Percentiles rank a stretch among this genome's conserved stretches.
These are phyloP conservation scores for Paragyromitra xinjiangensis DNA, from an alignment of 495 filamentous ascomycete species.

Conservation along the genomic window DNA sequence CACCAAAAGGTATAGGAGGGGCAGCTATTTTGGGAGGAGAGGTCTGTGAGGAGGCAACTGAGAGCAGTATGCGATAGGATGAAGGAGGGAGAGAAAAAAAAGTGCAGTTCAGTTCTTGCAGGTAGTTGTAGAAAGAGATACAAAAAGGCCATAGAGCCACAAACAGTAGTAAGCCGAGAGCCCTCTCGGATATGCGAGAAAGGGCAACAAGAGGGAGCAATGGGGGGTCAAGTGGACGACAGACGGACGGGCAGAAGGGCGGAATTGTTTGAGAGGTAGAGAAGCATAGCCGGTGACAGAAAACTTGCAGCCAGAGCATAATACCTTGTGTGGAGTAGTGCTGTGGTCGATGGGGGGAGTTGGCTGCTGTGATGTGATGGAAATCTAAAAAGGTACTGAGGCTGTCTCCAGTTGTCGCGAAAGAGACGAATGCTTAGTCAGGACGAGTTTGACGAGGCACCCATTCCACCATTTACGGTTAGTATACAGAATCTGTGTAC, in stretches of 20 bases:
- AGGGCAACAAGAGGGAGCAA: background rate
- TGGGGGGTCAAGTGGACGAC: constrained; percentile 33
- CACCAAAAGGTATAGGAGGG: background rate
- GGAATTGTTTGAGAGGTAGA: constrained; percentile 15
- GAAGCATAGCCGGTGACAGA: constrained; percentile 22
- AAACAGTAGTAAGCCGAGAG: constrained; percentile 15
- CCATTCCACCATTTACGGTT: constrained; percentile 15
- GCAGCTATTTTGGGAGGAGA: background rate
- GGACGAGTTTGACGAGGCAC: constrained; percentile 32
- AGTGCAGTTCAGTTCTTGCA: background rate
- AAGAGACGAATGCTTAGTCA: constrained; percentile 5
- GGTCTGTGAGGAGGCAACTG: background rate
- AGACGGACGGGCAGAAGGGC: background rate
- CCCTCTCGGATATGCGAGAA: constrained; percentile 51
- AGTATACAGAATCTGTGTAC: background rate
- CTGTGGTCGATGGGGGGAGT: background rate
- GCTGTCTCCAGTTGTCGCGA: constrained; percentile 1
- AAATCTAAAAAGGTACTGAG: background rate
- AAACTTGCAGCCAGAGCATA: background rate
- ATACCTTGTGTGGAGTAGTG: background rate
- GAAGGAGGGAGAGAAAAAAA: background rate
- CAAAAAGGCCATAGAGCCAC: background rate
- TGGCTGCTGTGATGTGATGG: background rate
- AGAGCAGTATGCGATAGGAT: background rate
- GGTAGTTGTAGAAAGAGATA: background rate